phyloP scores from a whole-genome alignment of 23 red algal genomes.

The Gracilaria gracilis region DNA sequence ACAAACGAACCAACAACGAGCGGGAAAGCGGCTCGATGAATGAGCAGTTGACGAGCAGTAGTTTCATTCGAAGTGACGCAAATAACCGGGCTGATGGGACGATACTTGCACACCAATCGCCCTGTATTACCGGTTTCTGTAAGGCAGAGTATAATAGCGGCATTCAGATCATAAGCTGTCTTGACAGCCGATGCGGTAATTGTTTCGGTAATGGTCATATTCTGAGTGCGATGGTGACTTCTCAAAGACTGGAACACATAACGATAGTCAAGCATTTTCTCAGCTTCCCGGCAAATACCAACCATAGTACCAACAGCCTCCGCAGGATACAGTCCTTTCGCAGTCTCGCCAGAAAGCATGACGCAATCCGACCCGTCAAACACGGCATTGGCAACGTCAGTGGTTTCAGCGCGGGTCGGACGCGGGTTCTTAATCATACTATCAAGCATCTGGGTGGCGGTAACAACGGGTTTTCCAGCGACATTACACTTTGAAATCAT shows the following conservation, averaged over 20 bases:
- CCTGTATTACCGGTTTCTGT: slow-evolving; percentile 92
- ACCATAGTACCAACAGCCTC: slow-evolving; percentile 88
- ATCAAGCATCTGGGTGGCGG: slow-evolving; percentile 99
- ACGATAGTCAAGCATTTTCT: slow-evolving; percentile 83
- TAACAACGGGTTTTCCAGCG: slow-evolving; percentile 89
- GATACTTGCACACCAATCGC: slow-evolving; percentile 96
- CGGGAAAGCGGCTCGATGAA: slow-evolving; percentile 86
- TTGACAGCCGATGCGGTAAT: slow-evolving; percentile 96
- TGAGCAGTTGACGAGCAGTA: slow-evolving; percentile 87
- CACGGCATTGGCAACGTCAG: slow-evolving; percentile 98
- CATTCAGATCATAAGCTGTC: slow-evolving; percentile 85
- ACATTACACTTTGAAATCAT: slow-evolving; percentile 96
- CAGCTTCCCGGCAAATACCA: slow-evolving; percentile 91
- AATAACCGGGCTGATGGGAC: slow-evolving; percentile 84
- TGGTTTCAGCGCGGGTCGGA: slow-evolving; percentile 91
- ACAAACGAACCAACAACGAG: slow-evolving; percentile 92
- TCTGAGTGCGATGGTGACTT: slow-evolving; percentile 48
- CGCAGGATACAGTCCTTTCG: slow-evolving; percentile 94
- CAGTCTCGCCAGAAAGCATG: slow-evolving; percentile 98
- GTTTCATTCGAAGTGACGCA: slow-evolving; percentile 94
- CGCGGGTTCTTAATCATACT: slow-evolving; percentile 97
- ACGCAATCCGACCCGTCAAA: slow-evolving; percentile 96
- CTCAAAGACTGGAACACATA: slow-evolving; percentile 80
- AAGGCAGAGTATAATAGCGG: slow-evolving; percentile 88
- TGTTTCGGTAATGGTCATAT: slow-evolving; percentile 84